Base-by-base conservation (phyloP, 139 green algal species). In the Chlorella sorokiniana region DNA sequence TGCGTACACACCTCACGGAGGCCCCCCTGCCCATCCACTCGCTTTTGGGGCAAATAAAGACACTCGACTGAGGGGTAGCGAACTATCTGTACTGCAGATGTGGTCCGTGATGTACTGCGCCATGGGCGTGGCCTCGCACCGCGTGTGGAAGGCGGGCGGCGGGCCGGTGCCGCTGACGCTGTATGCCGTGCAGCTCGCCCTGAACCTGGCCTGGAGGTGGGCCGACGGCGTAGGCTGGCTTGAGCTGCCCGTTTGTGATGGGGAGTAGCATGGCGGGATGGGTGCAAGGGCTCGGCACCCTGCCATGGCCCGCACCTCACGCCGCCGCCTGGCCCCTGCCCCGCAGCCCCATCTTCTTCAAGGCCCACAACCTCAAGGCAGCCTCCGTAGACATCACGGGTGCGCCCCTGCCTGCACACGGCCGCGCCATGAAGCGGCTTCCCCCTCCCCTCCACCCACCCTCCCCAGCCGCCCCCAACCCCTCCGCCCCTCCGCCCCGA, bases 301-400 rank as follows among this genome's bases (percentile, higher is more conserved):
- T n/a, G n/a, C n/a, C n/a, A n/a, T n/a, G n/a, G n/a, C n/a, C n/a
- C n/a, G n/a, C n/a, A n/a, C n/a, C n/a, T n/a, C n/a, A n/a, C n/a
- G n/a, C n/a, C n/a, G n/a, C n/a, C n/a, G n/a, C n/a, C n/a, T n/a
- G n/a, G n/a, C n/a, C n/a, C n/a, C n/a, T n/a, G n/a, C n/a, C n/a
- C n/a, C n/a, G n/a, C 56, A 65, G 25, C 16, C 91, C 91, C 14
- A 70, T 94, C 2, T 95, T 95, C 83, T 94, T 95, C 89, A 89
- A 82, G 59, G 31, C 68, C 31, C 83, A 95, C 52, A 68, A 90
- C 59, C 75, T 92, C 1, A 86, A 83, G 67, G 63, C 79, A 5
- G 90, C 91, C 2, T 62, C 86, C 42, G 23, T 79, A 10, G 91
- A 94, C 71, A 92, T 93, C 64, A 83, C 86, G 59, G 88, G 88